Conservation (phyloP, 2,329 filamentous ascomycete species). For the Trichoderma harzianum region DNA sequence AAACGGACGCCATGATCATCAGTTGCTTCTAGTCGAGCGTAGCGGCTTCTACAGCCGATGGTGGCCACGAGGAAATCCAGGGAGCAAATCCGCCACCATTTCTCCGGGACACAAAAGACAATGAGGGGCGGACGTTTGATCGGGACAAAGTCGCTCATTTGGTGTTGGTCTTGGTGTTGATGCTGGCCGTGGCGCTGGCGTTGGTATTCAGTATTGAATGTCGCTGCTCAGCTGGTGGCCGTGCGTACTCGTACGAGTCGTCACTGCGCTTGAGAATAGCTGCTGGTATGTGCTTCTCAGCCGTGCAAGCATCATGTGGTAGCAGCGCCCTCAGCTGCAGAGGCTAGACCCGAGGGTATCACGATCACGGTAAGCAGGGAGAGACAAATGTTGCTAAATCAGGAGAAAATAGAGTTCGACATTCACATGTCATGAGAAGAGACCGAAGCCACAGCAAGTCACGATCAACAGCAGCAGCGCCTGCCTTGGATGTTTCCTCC, state of each 20-base stretch:
- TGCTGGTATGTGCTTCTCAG: neutral
- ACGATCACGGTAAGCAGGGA: neutral
- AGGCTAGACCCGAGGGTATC: neutral
- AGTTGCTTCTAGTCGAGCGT: neutral
- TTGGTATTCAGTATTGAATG: neutral
- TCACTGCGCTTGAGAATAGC: neutral
- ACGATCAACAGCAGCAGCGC: neutral
- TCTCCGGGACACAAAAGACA: neutral
- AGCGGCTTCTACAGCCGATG: neutral
- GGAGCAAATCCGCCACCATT: constrained; percentile 3
- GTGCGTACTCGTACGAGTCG: neutral
- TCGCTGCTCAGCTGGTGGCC: neutral
- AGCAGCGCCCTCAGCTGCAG: neutral
- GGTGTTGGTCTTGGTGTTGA: neutral
- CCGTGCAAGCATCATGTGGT: constrained; percentile 3
- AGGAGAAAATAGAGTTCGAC: neutral
- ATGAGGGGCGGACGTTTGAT: neutral
- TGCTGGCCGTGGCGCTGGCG: neutral
- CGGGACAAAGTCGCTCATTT: neutral
- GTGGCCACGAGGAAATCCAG: neutral
- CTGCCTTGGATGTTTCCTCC: neutral
- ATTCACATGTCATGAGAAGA: neutral
- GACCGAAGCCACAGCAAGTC: neutral
- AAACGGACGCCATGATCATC: constrained; percentile 3
- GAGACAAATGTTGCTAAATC: neutral